Evolutionary conservation across 1,139 yeast species (phyloP), one percentile per base, ranked within the genome.

Genomic region (Yamadazyma blattariae): DNA sequence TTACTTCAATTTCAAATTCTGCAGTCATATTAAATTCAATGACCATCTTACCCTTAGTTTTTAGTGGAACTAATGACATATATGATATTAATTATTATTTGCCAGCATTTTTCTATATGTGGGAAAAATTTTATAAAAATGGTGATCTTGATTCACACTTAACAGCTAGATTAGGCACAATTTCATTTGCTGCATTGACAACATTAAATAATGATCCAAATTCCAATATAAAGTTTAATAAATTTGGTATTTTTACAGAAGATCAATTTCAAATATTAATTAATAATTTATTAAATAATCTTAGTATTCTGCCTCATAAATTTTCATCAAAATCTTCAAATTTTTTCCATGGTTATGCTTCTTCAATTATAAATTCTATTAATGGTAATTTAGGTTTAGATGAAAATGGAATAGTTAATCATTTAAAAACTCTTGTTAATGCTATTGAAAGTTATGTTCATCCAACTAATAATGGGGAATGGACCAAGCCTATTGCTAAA

Each of bases 401-500:
- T 7, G 48, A 58, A 5, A 71, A 62, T n/a, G 76, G 76, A 2
- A 70, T 82, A 11, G 54, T 85, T 46, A 75, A 69, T 10, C 65
- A 72, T 27, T 50, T 92, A 12, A 67, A 68, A 27, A 70, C 78
- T 0, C 61, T 86, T 28, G 52, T 83, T 19, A 80, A 81, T 42
- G 80, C 95, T 0, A 67, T 89, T n/a, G 83, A 79, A 45, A 86
- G 96, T 25, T 87, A 82, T 58, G 82, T 82, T 10, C 97, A 92
- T 59, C 98, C 98, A 4, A 89, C 97, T 0, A 90, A 90, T 54
- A 61, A 72, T 14, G 97, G 97, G 0, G 73, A 74, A 16, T 90
- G 98, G 97, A 77, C 95, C 1, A 61, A 75, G 29, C 69, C 84
- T 6, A 76, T 92, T 27, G 72, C 94, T 1, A 77, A 78, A 41